Percentiles rank a stretch among this genome's conserved stretches.
These are phyloP conservation scores for Gillenia trifoliata DNA, from an alignment of 306 rosid species.

Conservation along the genomic window DNA sequence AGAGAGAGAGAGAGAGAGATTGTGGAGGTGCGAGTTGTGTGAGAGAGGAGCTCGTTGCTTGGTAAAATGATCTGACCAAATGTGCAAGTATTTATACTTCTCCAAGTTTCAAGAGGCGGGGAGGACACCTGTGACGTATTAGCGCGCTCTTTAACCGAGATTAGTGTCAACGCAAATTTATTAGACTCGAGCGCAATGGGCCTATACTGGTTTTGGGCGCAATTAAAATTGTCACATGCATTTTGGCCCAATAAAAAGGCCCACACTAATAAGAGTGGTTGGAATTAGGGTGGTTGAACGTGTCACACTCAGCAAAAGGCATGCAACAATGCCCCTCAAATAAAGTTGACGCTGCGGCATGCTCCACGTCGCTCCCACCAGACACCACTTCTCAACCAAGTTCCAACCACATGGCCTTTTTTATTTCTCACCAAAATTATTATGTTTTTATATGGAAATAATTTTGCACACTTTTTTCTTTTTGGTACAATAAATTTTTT, in stretches of 20 bases:
- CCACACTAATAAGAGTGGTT: background rate
- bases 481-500: too few relatives aligned
- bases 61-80: background rate
- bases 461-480: too few relatives aligned
- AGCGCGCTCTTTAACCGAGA: slow-evolving; percentile 6
- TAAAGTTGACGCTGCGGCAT: background rate
- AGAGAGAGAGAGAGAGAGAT: slow-evolving; percentile 16
- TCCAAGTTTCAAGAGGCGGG: background rate
- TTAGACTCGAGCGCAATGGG: background rate
- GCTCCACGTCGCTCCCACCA: slow-evolving; percentile 39
- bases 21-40: background rate
- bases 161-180: background rate
- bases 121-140: background rate
- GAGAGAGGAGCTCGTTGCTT: slow-evolving; percentile 1
- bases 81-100: background rate
- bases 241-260: background rate
- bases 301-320: background rate
- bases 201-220: background rate
- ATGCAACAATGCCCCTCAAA: background rate
- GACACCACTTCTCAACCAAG: background rate
- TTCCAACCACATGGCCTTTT: background rate
- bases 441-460: too few relatives aligned
- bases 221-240: background rate
- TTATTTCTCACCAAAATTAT: too few relatives aligned
- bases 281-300: background rate